These are phyloP conservation scores for Imleria badia DNA, from an alignment of 768 basidiomycete species.

Conservation along the genomic window DNA sequence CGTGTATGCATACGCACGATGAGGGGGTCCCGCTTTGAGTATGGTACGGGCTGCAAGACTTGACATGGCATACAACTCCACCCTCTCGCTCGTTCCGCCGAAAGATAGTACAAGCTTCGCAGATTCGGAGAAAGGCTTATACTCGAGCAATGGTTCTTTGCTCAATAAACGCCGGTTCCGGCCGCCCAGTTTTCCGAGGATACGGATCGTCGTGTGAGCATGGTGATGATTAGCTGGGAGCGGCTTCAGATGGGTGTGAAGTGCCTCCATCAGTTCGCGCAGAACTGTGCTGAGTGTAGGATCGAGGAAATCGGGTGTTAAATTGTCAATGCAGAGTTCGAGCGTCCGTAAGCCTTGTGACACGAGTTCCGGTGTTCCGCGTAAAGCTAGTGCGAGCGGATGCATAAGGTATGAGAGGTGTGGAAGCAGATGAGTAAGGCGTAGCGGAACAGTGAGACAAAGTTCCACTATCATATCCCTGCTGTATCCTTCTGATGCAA, in stretches of 20 bases:
- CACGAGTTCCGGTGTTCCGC: slow-evolving; percentile 85
- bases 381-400: slow-evolving; percentile 87
- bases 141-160: slow-evolving; percentile 75
- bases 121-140: slow-evolving; percentile 65
- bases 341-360: slow-evolving; percentile 94
- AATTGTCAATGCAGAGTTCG: slow-evolving; percentile 98
- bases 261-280: slow-evolving; percentile 90
- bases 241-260: slow-evolving; percentile 89
- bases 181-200: slow-evolving; percentile 94
- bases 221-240: slow-evolving; percentile 86
- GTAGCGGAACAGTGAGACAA: slow-evolving; percentile 93
- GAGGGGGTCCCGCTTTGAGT: slow-evolving; percentile 41
- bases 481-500: slow-evolving; percentile 76
- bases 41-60: slow-evolving; percentile 65
- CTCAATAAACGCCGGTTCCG: slow-evolving; percentile 85
- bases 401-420: slow-evolving; percentile 96
- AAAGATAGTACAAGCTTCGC: slow-evolving; percentile 76
- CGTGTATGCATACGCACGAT: slow-evolving; percentile 57
- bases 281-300: slow-evolving; percentile 92
- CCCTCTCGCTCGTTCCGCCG: slow-evolving; percentile 56
- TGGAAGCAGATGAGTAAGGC: slow-evolving; percentile 92
- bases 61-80: slow-evolving; percentile 68
- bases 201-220: slow-evolving; percentile 92
- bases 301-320: slow-evolving; percentile 96
- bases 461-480: slow-evolving; percentile 96